Base-by-base conservation (phyloP, 2,329 filamentous ascomycete genomes). In the Chaetomium olivaceum region DNA sequence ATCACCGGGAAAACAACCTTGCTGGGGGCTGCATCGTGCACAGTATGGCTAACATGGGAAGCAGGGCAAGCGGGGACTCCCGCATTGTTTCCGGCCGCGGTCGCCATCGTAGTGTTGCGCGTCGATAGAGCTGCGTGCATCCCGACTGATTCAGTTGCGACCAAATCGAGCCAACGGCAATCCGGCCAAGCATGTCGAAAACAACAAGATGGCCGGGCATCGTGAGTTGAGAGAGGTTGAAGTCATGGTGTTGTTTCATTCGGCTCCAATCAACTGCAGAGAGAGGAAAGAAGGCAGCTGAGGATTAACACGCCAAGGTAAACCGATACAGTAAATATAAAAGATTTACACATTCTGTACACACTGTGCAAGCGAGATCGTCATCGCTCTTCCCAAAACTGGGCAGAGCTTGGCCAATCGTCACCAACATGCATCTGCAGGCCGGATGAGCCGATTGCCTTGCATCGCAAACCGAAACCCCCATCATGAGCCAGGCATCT, bases 401-500 rank as follows among this genome's bases (percentile, higher is more conserved):
- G 58, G 58, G 21, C 58, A 19, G 51, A 31, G 55, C 59, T 19
- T 31, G 27, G 21, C 54, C n/a, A 57, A 39, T 55, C 23, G 60
- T 36, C 50, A 55, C 51, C 60, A 62, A 36, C 60, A 36, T 16
- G 29, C 58, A 50, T n/a, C 48, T 54, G 57, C 56, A 74, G 43
- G 21, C 51, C 19, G 51, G 14, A 29, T 6, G 9, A 3, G 11
- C 29, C n/a, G 19, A 31, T 19, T 56, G 29, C 50, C 50, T 14
- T 43, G 39, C 19, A 36, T 43, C 19, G 39, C 39, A 43, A 36
- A 36, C 33, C 11, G 39, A 19, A 43, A 43, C 3, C 39, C 14
- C 19, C 39, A 43, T 11, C 50, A 52, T 16, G 21, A 29, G 50
- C 50, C 50, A 3, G 50, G 5, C 12, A 52, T 25, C 50, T 52